Base-by-base conservation (phyloP, 2,329 filamentous ascomycete species). In the Botrytis medusae region DNA sequence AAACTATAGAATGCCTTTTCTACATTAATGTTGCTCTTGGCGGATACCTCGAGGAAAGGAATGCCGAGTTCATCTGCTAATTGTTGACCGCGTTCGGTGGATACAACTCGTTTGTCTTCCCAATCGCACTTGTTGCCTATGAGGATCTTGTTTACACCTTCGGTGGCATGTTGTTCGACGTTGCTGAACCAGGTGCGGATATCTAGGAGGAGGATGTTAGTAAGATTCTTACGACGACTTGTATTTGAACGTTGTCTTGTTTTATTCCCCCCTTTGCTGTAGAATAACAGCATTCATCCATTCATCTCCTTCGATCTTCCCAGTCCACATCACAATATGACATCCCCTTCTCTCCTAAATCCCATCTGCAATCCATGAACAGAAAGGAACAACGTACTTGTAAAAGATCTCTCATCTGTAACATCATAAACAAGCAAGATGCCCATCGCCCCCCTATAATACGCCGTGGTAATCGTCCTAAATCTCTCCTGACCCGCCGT, bases 91-190 rank as follows among this genome's bases (percentile, higher is more conserved):
- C 94, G 92, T 83, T 98, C 95, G 74, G 93, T 97, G 68, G 93
- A 94, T 60, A 99, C 93, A 72, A 93, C 94, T 78, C 96, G 92
- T 88, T 98, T 98, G 86, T 99, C 96, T 84, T 98, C 96, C 96
- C 96, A 98, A 85, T 99, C 96, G 86, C 96, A 99, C 86, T 99
- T 99, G 89, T 99, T 99, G 83, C 96, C 96, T 79, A 99, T 98
- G 78, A 99, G 89, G 82, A 99, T 98, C 88, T 98, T 99, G 90
- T 98, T 98, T 82, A 99, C 96, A 80, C 96, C 96, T 85, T 98
- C 96, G 80, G 94, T 97, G 74, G 96, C 96, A 85, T 99, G 98
- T 83, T 97, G 93, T 87, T 99, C 96, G 81, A 99, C 98, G 87
- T 99, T 98, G 82, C 95, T 95, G 86, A 99, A 99, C 96, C 96